phyloP scores from a whole-genome alignment of 208 protist genomes.

The Wallacemonas sp. region DNA sequence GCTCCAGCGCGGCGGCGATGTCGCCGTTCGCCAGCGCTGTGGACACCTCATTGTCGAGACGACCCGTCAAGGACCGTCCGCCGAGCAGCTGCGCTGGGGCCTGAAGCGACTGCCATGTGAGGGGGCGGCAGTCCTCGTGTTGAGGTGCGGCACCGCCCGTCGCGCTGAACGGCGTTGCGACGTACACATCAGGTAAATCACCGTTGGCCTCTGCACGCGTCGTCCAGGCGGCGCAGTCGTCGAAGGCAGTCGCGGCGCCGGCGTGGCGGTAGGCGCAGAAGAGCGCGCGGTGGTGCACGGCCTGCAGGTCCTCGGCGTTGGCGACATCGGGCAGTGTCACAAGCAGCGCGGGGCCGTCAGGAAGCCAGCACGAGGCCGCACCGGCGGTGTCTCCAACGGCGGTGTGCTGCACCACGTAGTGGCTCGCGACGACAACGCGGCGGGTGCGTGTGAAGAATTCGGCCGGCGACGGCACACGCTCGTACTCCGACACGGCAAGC shows the following conservation, averaged over 20 bases:
- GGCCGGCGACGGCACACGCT: constrained; percentile 10
- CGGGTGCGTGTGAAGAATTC: constrained; percentile 32
- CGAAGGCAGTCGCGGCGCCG: background rate
- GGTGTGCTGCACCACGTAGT: constrained; percentile 33
- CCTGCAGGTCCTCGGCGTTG: constrained; percentile 62
- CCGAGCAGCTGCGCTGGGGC: background rate
- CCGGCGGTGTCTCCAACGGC: constrained; percentile 15
- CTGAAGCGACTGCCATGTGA: constrained; percentile 4
- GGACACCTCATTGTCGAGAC: constrained; percentile 67
- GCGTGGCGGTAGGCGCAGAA: constrained; percentile 48
- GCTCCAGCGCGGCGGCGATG: constrained; percentile 39
- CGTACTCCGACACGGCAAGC: constrained; percentile 28
- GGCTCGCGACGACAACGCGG: constrained; percentile 55
- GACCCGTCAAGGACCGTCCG: constrained; percentile 3
- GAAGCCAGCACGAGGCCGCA: constrained; percentile 40
- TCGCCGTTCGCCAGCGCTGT: constrained; percentile 72
- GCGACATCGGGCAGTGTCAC: constrained; percentile 75
- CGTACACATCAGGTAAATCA: constrained; percentile 12
- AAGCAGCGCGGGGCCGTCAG: constrained; percentile 30
- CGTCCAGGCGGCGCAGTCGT: constrained; percentile 7
- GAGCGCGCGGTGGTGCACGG: constrained; percentile 59
- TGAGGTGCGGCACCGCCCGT: background rate
- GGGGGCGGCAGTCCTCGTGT: background rate
- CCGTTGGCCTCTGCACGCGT: background rate
- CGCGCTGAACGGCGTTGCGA: constrained; percentile 8